Conservation (phyloP, 495 filamentous ascomycete species). For the Platismatia glauca region DNA sequence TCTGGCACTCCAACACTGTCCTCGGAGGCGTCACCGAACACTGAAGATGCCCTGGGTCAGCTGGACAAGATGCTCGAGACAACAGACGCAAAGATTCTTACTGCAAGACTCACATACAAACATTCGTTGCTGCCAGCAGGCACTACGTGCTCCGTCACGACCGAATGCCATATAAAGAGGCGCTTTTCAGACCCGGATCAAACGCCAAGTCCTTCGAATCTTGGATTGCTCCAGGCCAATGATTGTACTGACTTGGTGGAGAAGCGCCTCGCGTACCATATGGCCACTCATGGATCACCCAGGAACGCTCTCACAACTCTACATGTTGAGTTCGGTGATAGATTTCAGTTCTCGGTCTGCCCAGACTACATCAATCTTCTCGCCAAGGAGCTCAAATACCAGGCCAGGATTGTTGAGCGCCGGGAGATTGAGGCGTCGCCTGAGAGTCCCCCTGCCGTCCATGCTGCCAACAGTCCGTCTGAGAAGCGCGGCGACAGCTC, state of each 20-base stretch:
- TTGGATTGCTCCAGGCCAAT: neutral
- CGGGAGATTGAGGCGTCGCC: conserved; percentile 6
- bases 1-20: neutral
- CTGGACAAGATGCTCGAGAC: conserved; percentile 22
- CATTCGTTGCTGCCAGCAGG: conserved; percentile 23
- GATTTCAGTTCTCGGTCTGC: conserved; percentile 14
- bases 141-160: conserved; percentile 16
- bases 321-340: conserved; percentile 20
- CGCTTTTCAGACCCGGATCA: neutral
- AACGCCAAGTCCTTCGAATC: neutral
- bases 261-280: conserved; percentile 20
- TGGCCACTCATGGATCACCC: conserved; percentile 19
- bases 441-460: neutral
- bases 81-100: conserved; percentile 17
- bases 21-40: neutral
- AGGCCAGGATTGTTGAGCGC: conserved; percentile 15
- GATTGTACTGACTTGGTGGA: conserved; percentile 18
- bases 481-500: conserved; percentile 4
- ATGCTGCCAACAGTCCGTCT: neutral
- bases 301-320: conserved; percentile 17
- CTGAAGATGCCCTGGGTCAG: conserved; percentile 15
- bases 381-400: conserved; percentile 22
- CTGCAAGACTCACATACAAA: conserved; percentile 24
- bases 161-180: conserved; percentile 8
- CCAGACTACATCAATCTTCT: conserved; percentile 20